A percentile compares a stretch with the other conserved stretches of the same genome.
Conservation (phyloP, 345 rosid species). For the Sonneratia caseolaris region DNA sequence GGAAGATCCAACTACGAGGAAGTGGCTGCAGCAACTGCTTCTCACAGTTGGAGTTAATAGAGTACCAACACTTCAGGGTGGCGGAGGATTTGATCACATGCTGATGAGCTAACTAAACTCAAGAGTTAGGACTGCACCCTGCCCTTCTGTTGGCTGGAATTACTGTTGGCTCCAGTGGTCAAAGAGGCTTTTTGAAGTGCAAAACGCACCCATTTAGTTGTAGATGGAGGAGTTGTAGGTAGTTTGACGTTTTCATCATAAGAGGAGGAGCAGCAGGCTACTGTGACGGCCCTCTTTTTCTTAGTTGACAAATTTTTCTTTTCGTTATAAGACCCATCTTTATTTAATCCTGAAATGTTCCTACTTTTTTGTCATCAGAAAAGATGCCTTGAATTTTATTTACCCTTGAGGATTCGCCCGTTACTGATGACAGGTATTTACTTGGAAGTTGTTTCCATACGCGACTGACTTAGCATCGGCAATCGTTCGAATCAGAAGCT, state of each 20-base stretch:
- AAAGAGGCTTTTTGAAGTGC: neutral
- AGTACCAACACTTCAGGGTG: conserved; percentile 50
- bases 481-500: too few relatives aligned
- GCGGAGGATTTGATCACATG: conserved; percentile 76
- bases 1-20: conserved; percentile 90
- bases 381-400: too few relatives aligned
- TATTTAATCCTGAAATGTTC: neutral
- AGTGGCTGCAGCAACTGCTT: conserved; percentile 95
- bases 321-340: neutral
- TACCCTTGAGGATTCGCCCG: too few relatives aligned
- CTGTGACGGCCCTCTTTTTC: neutral
- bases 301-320: too few relatives aligned
- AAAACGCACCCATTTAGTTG: neutral
- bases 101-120: conserved; percentile 32
- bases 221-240: neutral
- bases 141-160: neutral
- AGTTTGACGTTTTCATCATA: neutral
- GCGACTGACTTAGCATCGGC: too few relatives aligned
- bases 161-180: neutral
- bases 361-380: too few relatives aligned
- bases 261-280: neutral
- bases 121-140: neutral
- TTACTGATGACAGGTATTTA: too few relatives aligned
- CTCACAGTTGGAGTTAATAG: conserved; percentile 71
- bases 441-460: neutral